Evolutionary conservation across 768 basidiomycete species (phyloP), one percentile per base, ranked within the genome.

Genomic region (Heimioporus sp.): DNA sequence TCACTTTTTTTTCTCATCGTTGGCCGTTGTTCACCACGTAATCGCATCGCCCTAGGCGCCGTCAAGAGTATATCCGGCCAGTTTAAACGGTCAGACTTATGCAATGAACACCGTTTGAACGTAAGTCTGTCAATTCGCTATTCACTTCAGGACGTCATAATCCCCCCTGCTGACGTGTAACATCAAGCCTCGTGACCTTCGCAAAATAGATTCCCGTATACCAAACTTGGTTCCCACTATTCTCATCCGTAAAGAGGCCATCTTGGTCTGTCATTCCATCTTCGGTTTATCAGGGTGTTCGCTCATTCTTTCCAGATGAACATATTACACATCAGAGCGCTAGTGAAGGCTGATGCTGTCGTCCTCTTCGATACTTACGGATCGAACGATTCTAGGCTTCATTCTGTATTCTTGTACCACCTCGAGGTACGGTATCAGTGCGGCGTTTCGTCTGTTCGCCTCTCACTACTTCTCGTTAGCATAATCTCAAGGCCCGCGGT

Each of bases 161-260:
- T 20, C 44, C 52, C 55, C 53, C 43, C 55, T 49, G 51, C 55
- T 68, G 60, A 67, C 59, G 52, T 54, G 53, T 51, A 59, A 60
- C 15, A 58, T 56, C 19, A 60, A 94, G 90, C 88, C 93, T 60
- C 88, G 96, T 78, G 96, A 98, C 75, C 77, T 98, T 20, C 87
- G 96, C 49, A 97, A 98, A 76, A 90, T 98, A 59, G 96, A 98
- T 73, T 94, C 92, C 5, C 80, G 92, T 59, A 81, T 94, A 58
- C 93, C 95, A 34, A 97, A 95, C 70, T 83, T 96, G 51, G 89
- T 98, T 16, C 94, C 95, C 37, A 94, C 94, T 38, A 95, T 98
- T 62, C 81, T 98, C 51, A 82, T 89, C 47, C 80, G 96, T 57
- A 87, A 85, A 63, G 86, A 92, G 70, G 92, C 90, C 43, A 84